Evolutionary conservation across 2,329 filamentous ascomycete species (phyloP).

Genomic region (Paecilomyces sp.): DNA sequence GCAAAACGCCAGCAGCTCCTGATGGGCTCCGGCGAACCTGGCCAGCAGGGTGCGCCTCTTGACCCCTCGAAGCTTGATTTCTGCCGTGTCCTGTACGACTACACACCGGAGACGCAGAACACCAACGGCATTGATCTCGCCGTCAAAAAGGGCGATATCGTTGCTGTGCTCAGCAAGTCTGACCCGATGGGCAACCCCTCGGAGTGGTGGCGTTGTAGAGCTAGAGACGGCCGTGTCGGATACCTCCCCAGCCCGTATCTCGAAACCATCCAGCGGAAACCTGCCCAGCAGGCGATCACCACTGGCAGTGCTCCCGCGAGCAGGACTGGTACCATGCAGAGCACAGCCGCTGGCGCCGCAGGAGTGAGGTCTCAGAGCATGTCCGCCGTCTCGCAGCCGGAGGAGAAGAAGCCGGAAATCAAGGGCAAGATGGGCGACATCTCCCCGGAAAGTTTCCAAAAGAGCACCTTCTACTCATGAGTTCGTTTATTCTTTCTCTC

Average conservation of each 20-base stretch:
- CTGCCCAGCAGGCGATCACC: conserved; percentile 37
- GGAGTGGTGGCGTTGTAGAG: conserved; percentile 95
- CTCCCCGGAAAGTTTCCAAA: conserved; percentile 63
- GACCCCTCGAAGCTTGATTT: conserved; percentile 93
- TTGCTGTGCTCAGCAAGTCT: conserved; percentile 85
- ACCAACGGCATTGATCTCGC: conserved; percentile 74
- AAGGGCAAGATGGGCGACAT: conserved; percentile 58
- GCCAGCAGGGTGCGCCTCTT: conserved; percentile 44
- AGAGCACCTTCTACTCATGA: conserved; percentile 61
- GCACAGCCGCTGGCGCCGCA: conserved; percentile 5
- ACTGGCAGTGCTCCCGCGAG: conserved; percentile 36
- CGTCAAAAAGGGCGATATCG: conserved; percentile 90
- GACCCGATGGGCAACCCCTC: conserved; percentile 87
- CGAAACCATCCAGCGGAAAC: conserved; percentile 60
- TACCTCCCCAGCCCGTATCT: conserved; percentile 90
- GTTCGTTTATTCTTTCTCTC: conserved; percentile 20
- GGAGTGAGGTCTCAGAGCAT: conserved; percentile 24
- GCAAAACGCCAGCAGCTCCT: conserved; percentile 44
- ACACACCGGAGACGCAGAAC: conserved; percentile 64
- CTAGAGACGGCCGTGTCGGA: conserved; percentile 80
- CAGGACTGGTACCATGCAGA: conserved; percentile 49
- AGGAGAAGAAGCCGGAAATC: conserved; percentile 41
- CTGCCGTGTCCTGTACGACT: conserved; percentile 91
- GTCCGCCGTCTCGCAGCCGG: conserved; percentile 17
- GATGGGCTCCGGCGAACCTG: conserved; percentile 42